Base-by-base conservation (phyloP, 257 asterid genomes). In the Solanum ossicruentum region DNA sequence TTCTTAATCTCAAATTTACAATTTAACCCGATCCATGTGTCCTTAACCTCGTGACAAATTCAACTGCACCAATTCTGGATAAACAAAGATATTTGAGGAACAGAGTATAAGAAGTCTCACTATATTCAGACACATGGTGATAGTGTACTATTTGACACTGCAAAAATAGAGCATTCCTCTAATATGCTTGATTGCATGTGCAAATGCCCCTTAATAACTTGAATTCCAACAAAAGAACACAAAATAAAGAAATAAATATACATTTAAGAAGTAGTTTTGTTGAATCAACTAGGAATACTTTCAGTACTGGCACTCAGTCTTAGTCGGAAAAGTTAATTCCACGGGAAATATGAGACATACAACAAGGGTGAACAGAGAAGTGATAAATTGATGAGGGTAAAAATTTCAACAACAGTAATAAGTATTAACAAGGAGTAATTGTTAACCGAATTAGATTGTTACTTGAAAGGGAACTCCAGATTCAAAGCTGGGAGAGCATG, bases 401-500 rank as follows among this genome's bases (percentile, higher is more conserved):
- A 5, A 5, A 43, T 65, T 12, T 12, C 69, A n/a, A 61, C 69
- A 51, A 51, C 41, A 36, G 41, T 36, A 36, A 0, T 36, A 36
- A 36, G 6, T 36, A 36, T 36, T 36, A 36, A 36, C 41, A 36
- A 36, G 41, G 41, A 36, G 41, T 36, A 36, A 4, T 36, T 36
- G 41, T 36, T 9, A 70, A 39, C 5, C 16, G 18, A 78, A 52
- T 51, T 49, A 0, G 16, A 49, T 15, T 18, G 17, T 16, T 52
- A 52, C 82, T 63, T 51, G 45, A 63, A 15, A 36, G 67, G 65
- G 10, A 66, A 13, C 17, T 32, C 45, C 6, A 66, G 65, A 51
- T 78, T 92, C 87, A 95, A 73, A 94, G 91, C 55, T 86, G 91
- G 85, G 97, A 87, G 36, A 94, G 93, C 12, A 94, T 88, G 69